Base-by-base conservation (phyloP, 176 grass and related monocot species). In the Aegilops sharonensis region DNA sequence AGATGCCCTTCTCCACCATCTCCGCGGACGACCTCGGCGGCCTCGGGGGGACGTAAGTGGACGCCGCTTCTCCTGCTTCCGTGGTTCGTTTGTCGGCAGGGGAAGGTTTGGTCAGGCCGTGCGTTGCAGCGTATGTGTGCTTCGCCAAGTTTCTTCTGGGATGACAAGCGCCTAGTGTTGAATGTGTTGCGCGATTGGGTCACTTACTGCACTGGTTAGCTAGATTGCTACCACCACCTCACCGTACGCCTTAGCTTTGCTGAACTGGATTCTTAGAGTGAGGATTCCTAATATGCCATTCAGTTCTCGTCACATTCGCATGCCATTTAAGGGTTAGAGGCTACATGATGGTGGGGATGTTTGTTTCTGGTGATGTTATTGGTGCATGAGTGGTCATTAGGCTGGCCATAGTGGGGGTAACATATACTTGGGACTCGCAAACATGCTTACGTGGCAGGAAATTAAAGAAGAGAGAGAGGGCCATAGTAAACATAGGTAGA, bases 41-140 rank as follows among this genome's bases (percentile, higher is more conserved):
- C 39, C 80, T 98, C 71, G 97, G 97, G 13, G 97, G 97, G 80
- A 98, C 97, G 97, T 98, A 92, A 91, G 96, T 72, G 31, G 20
- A 66, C 27, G 48, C 32, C 34, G 37, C 40, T 84, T 7, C 80
- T 65, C 34, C 35, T 87, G 21, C 21, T 42, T 29, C 68, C 5
- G 2, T 79, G 34, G 47, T 45, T 15, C 6, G 61, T 23, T 34
- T 59, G 14, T 39, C 10, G 1, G 20, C 77, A 57, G 4, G 11
- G 4, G 11, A 68, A 37, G 18, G 62, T 52, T 83, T 76, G 8
- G 47, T 32, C 27, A 75, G 62, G 79, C 60, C 25, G 18, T 50
- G 45, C 59, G 75, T 6, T 63, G 27, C 75, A 45, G 40, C n/a
- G 40, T 43, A 37, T 12, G 20, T 56, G 21, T 32, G 64, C 65